Conservation (phyloP, 371 early-diverging fungal species). For the Mucor circinelloides region DNA sequence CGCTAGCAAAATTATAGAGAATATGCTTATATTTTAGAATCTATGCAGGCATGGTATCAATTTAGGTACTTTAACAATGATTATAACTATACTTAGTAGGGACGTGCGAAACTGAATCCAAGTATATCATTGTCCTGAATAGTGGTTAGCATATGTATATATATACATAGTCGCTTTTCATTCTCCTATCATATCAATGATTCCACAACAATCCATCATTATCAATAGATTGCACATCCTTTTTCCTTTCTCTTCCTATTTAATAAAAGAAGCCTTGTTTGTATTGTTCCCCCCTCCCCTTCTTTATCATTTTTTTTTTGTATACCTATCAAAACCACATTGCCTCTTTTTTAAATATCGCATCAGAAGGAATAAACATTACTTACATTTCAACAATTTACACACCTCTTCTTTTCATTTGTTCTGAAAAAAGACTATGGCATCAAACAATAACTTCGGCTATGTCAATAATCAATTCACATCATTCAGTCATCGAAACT, state of each 20-base stretch:
- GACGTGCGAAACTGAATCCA: background rate
- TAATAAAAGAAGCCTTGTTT: background rate
- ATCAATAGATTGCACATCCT: background rate
- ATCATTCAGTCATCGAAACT: conserved; percentile 8
- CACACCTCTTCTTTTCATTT: background rate
- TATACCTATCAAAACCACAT: background rate
- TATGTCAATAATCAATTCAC: conserved; percentile 11
- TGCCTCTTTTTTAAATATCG: too few species aligned
- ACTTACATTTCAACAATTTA: background rate
- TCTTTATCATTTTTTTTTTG: background rate
- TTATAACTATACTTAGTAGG: background rate
- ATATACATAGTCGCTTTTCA: background rate
- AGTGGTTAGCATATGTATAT: background rate
- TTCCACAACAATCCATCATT: background rate
- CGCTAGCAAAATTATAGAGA: too few species aligned
- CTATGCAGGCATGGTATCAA: background rate
- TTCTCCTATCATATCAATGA: background rate
- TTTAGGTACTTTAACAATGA: background rate
- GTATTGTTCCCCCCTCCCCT: background rate
- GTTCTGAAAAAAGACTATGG: background rate
- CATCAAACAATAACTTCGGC: conserved; percentile 3
- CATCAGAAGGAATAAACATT: background rate
- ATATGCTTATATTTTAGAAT: background rate
- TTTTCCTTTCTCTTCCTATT: background rate
- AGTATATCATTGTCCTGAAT: background rate